phyloP scores from a whole-genome alignment of 495 filamentous ascomycete species.

The Hypoxylon fragiforme region DNA sequence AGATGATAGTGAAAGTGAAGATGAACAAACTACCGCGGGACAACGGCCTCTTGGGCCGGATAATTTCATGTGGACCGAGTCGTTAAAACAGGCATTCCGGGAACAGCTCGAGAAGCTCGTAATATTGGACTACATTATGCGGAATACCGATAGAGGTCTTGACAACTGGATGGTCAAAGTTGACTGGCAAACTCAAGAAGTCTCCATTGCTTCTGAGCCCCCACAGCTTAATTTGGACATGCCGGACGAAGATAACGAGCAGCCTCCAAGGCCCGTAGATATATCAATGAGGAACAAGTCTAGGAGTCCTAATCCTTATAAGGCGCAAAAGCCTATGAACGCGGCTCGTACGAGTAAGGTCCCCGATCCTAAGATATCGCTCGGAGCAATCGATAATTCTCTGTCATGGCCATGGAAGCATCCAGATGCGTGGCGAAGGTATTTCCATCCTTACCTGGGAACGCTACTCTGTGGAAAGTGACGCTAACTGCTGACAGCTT shows the following conservation, averaged over 20 bases:
- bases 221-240: slow-evolving; percentile 64
- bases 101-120: slow-evolving; percentile 97
- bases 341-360: slow-evolving; percentile 57
- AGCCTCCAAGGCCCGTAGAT: slow-evolving; percentile 58
- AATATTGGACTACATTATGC: slow-evolving; percentile 98
- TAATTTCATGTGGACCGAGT: slow-evolving; percentile 84
- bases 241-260: slow-evolving; percentile 53
- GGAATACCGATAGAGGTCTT: slow-evolving; percentile 93
- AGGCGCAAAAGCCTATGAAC: slow-evolving; percentile 81
- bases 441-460: background rate
- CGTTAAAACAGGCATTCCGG: slow-evolving; percentile 85
- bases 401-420: slow-evolving; percentile 99
- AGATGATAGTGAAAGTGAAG: slow-evolving; percentile 74
- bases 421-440: slow-evolving; percentile 80
- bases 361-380: slow-evolving; percentile 65
- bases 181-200: slow-evolving; percentile 78
- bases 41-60: slow-evolving; percentile 46
- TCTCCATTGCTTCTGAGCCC: slow-evolving; percentile 83
- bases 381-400: slow-evolving; percentile 97
- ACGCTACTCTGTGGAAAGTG: background rate
- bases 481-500: slow-evolving; percentile 62
- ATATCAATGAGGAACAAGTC: slow-evolving; percentile 50
- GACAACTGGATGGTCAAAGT: slow-evolving; percentile 99
- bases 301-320: slow-evolving; percentile 65
- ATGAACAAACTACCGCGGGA: slow-evolving; percentile 39